Evolutionary conservation across 2,329 filamentous ascomycete genomes (phyloP), one percentile per base, ranked within the genome.

Genomic region (Thelonectria olida): DNA sequence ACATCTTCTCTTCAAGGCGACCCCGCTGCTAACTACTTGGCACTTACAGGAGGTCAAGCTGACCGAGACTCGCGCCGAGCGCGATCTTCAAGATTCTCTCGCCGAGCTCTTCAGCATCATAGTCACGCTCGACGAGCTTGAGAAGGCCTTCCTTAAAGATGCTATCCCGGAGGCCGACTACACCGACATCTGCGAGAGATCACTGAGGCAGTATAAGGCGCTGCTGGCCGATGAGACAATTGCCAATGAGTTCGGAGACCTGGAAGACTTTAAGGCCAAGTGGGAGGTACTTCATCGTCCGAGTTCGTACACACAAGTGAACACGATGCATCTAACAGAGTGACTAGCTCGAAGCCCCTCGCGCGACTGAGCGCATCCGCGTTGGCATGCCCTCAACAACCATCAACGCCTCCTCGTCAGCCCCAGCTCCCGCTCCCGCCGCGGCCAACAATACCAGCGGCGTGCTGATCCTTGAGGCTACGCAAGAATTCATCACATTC

Each of bases 31-130:
- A 62, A 69, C 15, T 36, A n/a, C 53, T 54, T 19, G 3, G n/a
- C 17, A 27, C 51, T 52, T 17, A 2, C n/a, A 97, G 91, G 96
- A 98, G 84, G 93, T 97, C 70, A 97, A 97, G 79, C 86, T 99
- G 62, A 89, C 93, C 50, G 90, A 92, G 38, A 96, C 90, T 20
- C 89, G 92, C 68, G 90, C 92, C 39, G 95, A 98, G 80, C 90
- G 95, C 63, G 94, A 99, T 75, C 84, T 98, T 1, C 93, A 97
- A 76, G 96, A 98, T 74, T 98, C 96, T 1, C 88, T 99, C 13
- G 96, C 95, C 56, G 96, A 99, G 79, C 90, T 99, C 22, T 99
- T 98, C 79, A 97, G 94, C 80, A 98, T 99, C 68, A 95, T 99
- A 36, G 87, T 97, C 63, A 98, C 96, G 0, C 84, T 99, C 3